These are phyloP conservation scores for Ceraceosorus guamensis DNA, from an alignment of 1,284 basidiomycete genomes.

Conservation along the genomic window DNA sequence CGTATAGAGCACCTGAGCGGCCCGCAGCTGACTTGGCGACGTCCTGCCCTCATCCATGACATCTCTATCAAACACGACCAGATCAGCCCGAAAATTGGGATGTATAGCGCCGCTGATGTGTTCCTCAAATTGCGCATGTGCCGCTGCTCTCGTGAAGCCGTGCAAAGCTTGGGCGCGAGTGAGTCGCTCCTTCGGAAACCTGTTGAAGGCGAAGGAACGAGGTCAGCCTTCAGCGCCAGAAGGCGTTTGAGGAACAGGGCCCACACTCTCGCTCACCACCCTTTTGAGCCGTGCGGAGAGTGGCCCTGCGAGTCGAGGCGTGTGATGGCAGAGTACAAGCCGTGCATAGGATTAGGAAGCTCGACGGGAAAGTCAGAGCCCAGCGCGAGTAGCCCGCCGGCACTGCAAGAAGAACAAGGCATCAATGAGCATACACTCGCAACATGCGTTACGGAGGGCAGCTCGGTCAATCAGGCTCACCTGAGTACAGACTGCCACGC, in stretches of 20 bases:
- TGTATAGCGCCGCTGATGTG: constrained; percentile 58
- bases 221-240: too few relatives aligned
- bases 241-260: too few relatives aligned
- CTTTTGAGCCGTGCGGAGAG: constrained; percentile 70
- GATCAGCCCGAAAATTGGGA: constrained; percentile 74
- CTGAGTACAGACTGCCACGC: constrained; percentile 71
- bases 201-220: too few relatives aligned
- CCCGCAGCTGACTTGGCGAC: constrained; percentile 59
- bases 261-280: too few relatives aligned
- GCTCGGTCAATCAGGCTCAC: constrained; percentile 51
- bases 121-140: constrained; percentile 77
- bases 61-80: constrained; percentile 70
- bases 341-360: constrained; percentile 46
- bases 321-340: constrained; percentile 79
- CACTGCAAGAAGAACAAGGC: neutral
- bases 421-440: neutral
- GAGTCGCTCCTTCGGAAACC: constrained; percentile 63
- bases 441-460: too few relatives aligned
- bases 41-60: constrained; percentile 58
- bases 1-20: constrained; percentile 66
- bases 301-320: constrained; percentile 62
- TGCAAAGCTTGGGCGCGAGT: constrained; percentile 60
- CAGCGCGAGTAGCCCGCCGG: constrained; percentile 59
- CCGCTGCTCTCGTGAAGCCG: constrained; percentile 76
- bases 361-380: constrained; percentile 83